These are phyloP conservation scores for Epithele typhae DNA, from an alignment of 768 basidiomycete species.

Conservation along the genomic window DNA sequence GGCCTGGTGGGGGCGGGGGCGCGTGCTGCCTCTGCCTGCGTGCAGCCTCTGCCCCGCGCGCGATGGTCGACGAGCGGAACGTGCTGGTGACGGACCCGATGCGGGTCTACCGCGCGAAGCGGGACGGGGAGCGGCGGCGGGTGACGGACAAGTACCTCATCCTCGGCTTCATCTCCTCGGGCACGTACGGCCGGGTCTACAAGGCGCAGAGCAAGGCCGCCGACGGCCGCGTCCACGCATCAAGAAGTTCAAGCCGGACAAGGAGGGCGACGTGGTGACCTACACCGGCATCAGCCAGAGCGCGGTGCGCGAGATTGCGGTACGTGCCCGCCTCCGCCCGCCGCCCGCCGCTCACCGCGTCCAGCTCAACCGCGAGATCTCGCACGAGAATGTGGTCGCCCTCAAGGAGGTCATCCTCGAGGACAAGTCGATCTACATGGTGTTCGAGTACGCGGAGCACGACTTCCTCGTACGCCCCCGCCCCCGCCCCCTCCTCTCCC, in stretches of 20 bases:
- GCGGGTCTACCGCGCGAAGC: conserved; percentile 77
- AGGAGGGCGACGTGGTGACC: conserved; percentile 92
- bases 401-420: conserved; percentile 94
- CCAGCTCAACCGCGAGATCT: conserved; percentile 84
- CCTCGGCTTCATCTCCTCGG: conserved; percentile 96
- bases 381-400: conserved; percentile 87
- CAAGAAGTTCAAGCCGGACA: conserved; percentile 99
- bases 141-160: conserved; percentile 86
- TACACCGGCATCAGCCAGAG: conserved; percentile 99
- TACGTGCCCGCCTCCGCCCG: conserved; percentile 35
- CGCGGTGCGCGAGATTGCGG: conserved; percentile 94
- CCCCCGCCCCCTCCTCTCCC: too few species aligned
- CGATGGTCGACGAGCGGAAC: conserved; percentile 13
- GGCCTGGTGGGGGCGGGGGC: too few species aligned
- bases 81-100: conserved; percentile 64
- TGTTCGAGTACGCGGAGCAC: conserved; percentile 98
- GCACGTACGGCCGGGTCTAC: conserved; percentile 98
- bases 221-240: conserved; percentile 77
- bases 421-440: conserved; percentile 99
- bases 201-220: conserved; percentile 81
- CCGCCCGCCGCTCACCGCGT: conserved; percentile 12
- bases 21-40: too few species aligned
- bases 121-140: conserved; percentile 61
- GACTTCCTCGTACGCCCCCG: conserved; percentile 77
- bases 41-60: too few species aligned